Base-by-base conservation (phyloP, 495 filamentous ascomycete genomes). In the Staphylotrichum tortipilum region DNA sequence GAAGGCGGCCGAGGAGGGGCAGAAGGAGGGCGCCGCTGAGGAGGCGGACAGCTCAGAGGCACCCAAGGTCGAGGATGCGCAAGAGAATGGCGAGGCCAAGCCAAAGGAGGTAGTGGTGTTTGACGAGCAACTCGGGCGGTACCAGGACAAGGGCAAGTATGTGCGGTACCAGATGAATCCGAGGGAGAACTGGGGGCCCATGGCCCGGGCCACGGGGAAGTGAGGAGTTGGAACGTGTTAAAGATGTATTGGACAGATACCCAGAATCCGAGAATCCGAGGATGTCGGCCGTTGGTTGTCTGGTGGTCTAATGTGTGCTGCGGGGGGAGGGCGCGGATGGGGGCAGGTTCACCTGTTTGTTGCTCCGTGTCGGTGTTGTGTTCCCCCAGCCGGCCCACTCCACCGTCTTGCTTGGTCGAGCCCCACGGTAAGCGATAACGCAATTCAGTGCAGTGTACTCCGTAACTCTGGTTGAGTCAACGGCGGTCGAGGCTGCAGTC, bases 101-200 rank as follows among this genome's bases (percentile, higher is more conserved):
- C 67, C 69, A 3, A 66, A 87, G 35, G 77, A 96, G 19, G 77
- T 86, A 0, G 77, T 97, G 19, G 77, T 86, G 0, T 96, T 98
- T 62, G 85, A 98, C 64, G 84, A 89, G 50, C 68, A 70, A 39
- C 74, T 95, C 14, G 92, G 89, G 0, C 82, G 71, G 51, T 81
- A 91, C 47, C 67, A 67, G 29, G 77, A 71, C 17, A 69, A 66
- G 44, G 82, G 76, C 50, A 82, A 82, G 39, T 68, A 89, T 17
- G 78, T 91, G 30, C 72, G 90, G 38, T 98, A 95, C 64, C 94
- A 94, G 70, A 60, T 78, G 23, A 96, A 97, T 61, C 92, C 92
- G 12, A 71, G 81, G 30, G 81, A 84, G 37, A 90, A 97, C 60
- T 98, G 92, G 92, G 92, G 92, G 0, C 92, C 92, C 0, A 82